Evolutionary conservation across 2,329 filamentous ascomycete genomes (phyloP).

Genomic region (Phialocephala subalpina): DNA sequence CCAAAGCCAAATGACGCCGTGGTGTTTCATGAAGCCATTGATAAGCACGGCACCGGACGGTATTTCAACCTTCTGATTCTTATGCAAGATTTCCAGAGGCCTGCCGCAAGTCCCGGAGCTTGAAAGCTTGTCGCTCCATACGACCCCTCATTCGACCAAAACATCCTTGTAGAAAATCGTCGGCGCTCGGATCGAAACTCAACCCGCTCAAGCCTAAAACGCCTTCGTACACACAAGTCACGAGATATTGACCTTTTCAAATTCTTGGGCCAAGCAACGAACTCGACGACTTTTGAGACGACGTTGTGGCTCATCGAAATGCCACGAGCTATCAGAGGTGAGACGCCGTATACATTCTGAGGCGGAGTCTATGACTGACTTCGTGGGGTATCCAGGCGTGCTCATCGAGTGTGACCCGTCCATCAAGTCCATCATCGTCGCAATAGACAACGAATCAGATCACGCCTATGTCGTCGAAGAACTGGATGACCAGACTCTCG

Average conservation of each 20-base stretch:
- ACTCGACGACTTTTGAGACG: background rate
- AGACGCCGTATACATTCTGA: constrained; percentile 34
- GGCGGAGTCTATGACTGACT: background rate
- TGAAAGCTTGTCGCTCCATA: constrained; percentile 16
- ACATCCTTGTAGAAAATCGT: background rate
- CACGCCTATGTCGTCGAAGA: constrained; percentile 83
- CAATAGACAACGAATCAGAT: constrained; percentile 70
- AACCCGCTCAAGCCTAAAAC: background rate
- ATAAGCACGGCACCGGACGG: constrained; percentile 13
- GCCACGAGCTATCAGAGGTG: constrained; percentile 66
- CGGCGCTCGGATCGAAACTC: background rate
- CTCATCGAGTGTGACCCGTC: constrained; percentile 86
- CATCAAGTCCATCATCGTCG: constrained; percentile 85
- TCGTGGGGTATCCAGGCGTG: constrained; percentile 59
- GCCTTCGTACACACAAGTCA: background rate
- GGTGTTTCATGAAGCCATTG: constrained; percentile 4
- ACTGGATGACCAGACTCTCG: constrained; percentile 77
- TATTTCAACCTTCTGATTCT: constrained; percentile 6
- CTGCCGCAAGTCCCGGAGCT: constrained; percentile 16
- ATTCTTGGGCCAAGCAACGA: background rate
- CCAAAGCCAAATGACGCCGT: background rate
- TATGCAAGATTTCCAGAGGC: background rate
- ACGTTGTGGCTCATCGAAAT: constrained; percentile 46
- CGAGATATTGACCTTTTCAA: constrained; percentile 13
- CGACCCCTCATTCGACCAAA: constrained; percentile 13